A percentile compares a stretch with the other conserved stretches of the same genome.
Conservation (phyloP, 2,329 filamentous ascomycete species). For the Sporothrix brasiliensis region DNA sequence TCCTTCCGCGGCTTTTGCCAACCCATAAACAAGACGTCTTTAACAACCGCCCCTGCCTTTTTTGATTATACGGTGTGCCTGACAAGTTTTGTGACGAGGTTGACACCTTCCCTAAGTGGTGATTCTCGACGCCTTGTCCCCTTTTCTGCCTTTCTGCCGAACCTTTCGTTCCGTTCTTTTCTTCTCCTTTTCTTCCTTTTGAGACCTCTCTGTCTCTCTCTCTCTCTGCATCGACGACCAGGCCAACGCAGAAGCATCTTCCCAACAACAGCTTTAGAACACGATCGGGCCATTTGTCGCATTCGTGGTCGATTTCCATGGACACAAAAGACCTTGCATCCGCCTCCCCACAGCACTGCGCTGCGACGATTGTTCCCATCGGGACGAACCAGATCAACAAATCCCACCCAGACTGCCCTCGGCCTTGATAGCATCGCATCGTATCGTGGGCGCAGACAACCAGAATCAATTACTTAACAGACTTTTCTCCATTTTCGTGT, state of each 20-base stretch:
- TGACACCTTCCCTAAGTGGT: not conserved
- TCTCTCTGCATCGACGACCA: not conserved
- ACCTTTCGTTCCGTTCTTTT: not conserved
- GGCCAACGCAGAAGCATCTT: not conserved
- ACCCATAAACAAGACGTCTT: not conserved
- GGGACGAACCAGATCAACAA: not conserved
- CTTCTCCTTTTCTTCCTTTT: not conserved
- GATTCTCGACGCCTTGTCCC: not conserved
- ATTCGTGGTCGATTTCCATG: not conserved
- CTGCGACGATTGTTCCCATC: not conserved
- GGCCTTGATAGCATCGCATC: not conserved
- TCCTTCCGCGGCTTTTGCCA: conserved; percentile 10
- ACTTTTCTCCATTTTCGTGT: not conserved
- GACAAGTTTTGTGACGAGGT: not conserved
- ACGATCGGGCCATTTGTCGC: not conserved
- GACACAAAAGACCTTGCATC: conserved; percentile 7
- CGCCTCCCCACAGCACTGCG: not conserved
- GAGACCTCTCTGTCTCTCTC: not conserved
- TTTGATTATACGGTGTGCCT: not conserved
- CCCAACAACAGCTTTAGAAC: not conserved
- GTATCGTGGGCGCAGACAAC: not conserved
- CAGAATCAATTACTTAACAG: conserved; percentile 24
- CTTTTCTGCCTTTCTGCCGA: not conserved
- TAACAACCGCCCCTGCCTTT: conserved; percentile 13
- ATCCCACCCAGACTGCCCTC: not conserved